Conservation (phyloP, 345 rosid genomes). For the Eucalyptus sp. region DNA sequence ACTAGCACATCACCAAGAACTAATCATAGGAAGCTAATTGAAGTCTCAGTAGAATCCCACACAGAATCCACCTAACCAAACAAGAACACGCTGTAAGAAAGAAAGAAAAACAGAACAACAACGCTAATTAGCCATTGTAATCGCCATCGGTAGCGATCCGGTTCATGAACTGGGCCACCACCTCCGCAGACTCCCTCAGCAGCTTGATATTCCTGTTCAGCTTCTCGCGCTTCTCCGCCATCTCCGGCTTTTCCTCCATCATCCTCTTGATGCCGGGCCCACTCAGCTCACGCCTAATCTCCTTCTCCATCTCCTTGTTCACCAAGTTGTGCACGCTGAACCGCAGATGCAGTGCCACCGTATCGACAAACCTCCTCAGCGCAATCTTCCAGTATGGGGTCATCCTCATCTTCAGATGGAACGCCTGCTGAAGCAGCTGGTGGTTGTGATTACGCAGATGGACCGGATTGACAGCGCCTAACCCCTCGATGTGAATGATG, state of each 20-base stretch:
- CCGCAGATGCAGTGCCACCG: constrained; percentile 2
- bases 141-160: not conserved
- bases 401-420: constrained; percentile 13
- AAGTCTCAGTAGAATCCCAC: not conserved
- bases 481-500: no score
- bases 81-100: not conserved
- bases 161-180: constrained; percentile 1
- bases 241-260: constrained; percentile 9
- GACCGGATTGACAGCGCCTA: not conserved
- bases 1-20: not conserved
- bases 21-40: not conserved
- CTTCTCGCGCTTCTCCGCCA: constrained; percentile 8
- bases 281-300: not conserved
- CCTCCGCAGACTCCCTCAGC: constrained; percentile 2
- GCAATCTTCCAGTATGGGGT: constrained; percentile 16
- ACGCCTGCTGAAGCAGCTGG: not conserved
- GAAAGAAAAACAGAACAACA: not conserved
- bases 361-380: constrained; percentile 7
- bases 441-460: not conserved
- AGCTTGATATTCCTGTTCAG: constrained; percentile 5
- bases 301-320: constrained; percentile 5
- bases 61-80: not conserved
- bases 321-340: not conserved
- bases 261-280: constrained; percentile 1
- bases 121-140: not conserved